Base-by-base conservation (phyloP, 2,329 filamentous ascomycete species). In the Zymoseptoria pseudotritici region DNA sequence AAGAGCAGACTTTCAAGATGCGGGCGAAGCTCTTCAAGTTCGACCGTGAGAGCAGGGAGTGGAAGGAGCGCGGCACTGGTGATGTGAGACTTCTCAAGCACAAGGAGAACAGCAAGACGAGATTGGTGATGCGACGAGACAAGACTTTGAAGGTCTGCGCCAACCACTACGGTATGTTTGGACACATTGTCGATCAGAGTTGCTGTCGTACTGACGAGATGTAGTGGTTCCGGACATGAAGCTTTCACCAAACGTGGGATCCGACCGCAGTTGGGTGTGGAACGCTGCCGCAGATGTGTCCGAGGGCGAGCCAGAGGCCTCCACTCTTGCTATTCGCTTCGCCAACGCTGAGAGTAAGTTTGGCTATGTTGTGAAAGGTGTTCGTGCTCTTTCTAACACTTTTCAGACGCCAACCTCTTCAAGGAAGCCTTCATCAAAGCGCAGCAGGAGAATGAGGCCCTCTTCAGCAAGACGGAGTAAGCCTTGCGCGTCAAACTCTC, bases 141-240 rank as follows among this genome's bases (percentile, higher is more conserved):
- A 97, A 97, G 90, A 99, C 94, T 63, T 86, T 97, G 81, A 99
- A 99, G 85, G 94, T 99, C 79, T 99, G 94, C 87, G 94, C 94
- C 75, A 99, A 99, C 83, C 94, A 99, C 84, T 99, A 99, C 80
- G 88, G 92, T 96, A 87, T 72, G 89, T 80, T 29, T 52, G 36
- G 49, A 10, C 46, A 22, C 42, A 9, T 55, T 54, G 42, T 36
- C 3, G 2, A 31, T 8, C 22, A 50, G 2, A n/a, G 42, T 51
- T 55, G 50, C 69, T 56, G 64, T 74, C 57, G 71, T 61, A 53
- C 65, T 68, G 60, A 69, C 53, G 5, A 3, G 17, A 46, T 21
- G 46, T 58, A 96, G 92, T 99, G 73, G 91, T 96, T 63, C 93
- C 93, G 65, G 93, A 97, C 79, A 97, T 99, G 93, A 97, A 96